Evolutionary conservation across 2,329 filamentous ascomycete genomes (phyloP), one percentile per base, ranked within the genome.

Genomic region (Tolypocladium tropicale): DNA sequence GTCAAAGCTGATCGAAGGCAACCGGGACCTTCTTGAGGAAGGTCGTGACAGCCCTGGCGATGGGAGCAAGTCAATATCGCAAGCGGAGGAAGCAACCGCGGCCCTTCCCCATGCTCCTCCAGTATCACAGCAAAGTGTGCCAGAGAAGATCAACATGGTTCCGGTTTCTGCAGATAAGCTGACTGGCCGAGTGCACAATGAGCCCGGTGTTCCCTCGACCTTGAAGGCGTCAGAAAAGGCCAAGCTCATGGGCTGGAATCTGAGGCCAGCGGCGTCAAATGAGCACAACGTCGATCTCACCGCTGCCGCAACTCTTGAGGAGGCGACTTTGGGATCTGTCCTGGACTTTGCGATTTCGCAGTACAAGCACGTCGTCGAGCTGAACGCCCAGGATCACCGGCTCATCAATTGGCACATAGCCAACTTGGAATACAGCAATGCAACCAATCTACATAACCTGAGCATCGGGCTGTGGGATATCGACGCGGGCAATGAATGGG

Each of bases 321-420:
- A 80, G 53, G 88, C 92, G 28, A 95, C 90, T 0, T 76, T 99
- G 12, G 94, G 94, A 1, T 87, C 87, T n/a, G 88, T 95, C 2
- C 88, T 97, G 75, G 90, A 99, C 65, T 85, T 91, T 61, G 90
- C 91, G n/a, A 85, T 99, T 58, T 80, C 80, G 21, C 92, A 97
- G 69, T 99, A 96, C 68, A 86, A 89, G 65, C 78, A 81, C 34
- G 81, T 99, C 52, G 80, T 97, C 32, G 86, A 95, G 57, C 74
- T 99, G 54, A 89, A 85, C 16, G 82, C 92, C 1, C 89, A 90
- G 67, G 94, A 99, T 65, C 86, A 95, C 71, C 84, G 94, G 50
- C 77, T 99, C 18, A 80, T 97, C 65, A 99, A 96, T 67, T 99
- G 94, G 94, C 95, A 99, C 71, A 88, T 96, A 69, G 95, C 95